These are phyloP conservation scores for Plantago lanceolata DNA, from an alignment of 305 asterid genomes.

Conservation along the genomic window DNA sequence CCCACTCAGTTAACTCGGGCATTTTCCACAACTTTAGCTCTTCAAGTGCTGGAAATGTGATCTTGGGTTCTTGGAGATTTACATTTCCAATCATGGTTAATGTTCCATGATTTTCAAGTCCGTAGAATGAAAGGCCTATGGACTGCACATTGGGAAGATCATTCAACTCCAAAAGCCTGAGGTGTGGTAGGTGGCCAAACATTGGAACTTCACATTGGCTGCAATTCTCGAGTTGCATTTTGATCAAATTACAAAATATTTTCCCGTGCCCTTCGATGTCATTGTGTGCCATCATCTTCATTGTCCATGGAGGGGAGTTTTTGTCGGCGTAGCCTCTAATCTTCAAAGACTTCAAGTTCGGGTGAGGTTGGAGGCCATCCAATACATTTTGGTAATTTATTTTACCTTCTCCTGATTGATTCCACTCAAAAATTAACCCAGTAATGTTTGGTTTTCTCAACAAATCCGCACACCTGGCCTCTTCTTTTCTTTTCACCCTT, in stretches of 20 bases:
- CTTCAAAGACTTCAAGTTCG: not conserved
- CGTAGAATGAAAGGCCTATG: not conserved
- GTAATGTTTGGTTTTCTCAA: not conserved
- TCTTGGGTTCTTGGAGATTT: not conserved
- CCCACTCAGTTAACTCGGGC: not conserved
- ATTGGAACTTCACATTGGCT: not conserved
- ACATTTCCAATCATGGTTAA: not conserved
- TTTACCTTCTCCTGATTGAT: not conserved
- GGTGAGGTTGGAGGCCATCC: conserved; percentile 1
- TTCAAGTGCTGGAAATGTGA: conserved; percentile 27
- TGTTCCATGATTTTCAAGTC: not conserved
- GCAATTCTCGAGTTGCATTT: not conserved
- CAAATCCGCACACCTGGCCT: not conserved
- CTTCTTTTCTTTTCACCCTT: conserved; percentile 1
- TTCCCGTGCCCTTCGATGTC: not conserved
- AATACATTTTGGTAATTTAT: not conserved
- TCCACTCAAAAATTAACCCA: not conserved
- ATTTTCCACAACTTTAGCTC: not conserved
- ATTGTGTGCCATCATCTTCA: not conserved
- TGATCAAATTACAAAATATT: not conserved
- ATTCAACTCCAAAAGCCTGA: not conserved
- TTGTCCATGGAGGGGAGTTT: not conserved
- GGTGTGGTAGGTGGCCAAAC: conserved; percentile 15
- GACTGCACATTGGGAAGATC: not conserved
- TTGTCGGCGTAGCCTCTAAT: not conserved